Percentiles rank a stretch among this genome's conserved stretches.
These are phyloP conservation scores for Apiotrichum gracile DNA, from an alignment of 1,284 basidiomycete species.

Conservation along the genomic window DNA sequence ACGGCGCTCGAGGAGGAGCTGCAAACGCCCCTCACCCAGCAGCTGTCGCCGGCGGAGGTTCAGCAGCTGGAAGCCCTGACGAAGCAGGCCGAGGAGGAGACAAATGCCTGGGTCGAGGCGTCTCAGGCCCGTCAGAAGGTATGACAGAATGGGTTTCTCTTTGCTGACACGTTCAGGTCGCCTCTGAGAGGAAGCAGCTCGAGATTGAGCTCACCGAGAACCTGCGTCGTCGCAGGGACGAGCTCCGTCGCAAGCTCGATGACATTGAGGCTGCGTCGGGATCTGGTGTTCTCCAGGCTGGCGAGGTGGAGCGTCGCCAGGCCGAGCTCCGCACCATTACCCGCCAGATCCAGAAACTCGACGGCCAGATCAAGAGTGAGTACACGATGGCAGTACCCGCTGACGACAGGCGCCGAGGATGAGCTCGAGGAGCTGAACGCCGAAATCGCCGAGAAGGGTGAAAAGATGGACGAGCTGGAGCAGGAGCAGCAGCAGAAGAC, in stretches of 20 bases:
- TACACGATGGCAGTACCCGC: constrained; percentile 5
- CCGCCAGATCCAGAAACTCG: constrained; percentile 59
- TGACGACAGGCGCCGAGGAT: constrained; percentile 46
- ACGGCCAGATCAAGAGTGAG: constrained; percentile 61
- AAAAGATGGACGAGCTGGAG: constrained; percentile 68
- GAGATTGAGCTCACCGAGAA: constrained; percentile 93
- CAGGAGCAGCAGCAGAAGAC: constrained; percentile 77
- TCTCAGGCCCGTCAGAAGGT: constrained; percentile 69
- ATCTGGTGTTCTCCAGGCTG: constrained; percentile 53
- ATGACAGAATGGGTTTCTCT: constrained; percentile 24
- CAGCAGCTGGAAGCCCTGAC: constrained; percentile 63
- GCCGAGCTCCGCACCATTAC: constrained; percentile 65
- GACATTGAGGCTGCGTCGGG: constrained; percentile 60
- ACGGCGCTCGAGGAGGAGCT: constrained; percentile 68
- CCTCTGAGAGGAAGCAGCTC: constrained; percentile 68
- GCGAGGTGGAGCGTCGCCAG: constrained; percentile 60
- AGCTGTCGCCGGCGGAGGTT: constrained; percentile 68
- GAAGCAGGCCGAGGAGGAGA: constrained; percentile 67
- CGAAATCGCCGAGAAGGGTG: constrained; percentile 61
- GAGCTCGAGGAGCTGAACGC: constrained; percentile 57
- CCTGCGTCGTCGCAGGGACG: constrained; percentile 69
- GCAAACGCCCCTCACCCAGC: constrained; percentile 65
- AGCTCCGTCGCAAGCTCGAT: constrained; percentile 71
- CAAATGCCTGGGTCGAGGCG: constrained; percentile 64
- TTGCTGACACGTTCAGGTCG: constrained; percentile 54